Conservation (phyloP, 2,329 filamentous ascomycete genomes). For the Colletotrichum costaricense region DNA sequence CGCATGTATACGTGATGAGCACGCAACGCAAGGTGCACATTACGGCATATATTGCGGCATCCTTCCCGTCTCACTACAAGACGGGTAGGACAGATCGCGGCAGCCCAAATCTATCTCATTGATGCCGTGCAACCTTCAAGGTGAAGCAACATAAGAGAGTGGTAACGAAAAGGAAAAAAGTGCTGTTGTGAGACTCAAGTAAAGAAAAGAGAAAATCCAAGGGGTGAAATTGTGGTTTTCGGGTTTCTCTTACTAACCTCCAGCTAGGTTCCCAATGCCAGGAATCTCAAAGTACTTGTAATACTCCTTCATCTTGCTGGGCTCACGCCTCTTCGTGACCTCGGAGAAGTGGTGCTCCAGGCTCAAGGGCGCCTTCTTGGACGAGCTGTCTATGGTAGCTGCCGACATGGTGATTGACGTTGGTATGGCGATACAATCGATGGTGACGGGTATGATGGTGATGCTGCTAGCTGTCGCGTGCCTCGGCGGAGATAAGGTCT, state of each 20-base stretch:
- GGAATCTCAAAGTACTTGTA: slow-evolving; percentile 85
- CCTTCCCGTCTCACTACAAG: neutral
- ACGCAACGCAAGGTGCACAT: slow-evolving; percentile 31
- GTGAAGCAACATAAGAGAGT: neutral
- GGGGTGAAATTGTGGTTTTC: neutral
- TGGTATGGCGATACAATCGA: neutral
- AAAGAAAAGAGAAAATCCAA: neutral
- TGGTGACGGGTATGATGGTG: neutral
- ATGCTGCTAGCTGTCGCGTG: neutral
- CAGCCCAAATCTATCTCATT: neutral
- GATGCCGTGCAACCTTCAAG: neutral
- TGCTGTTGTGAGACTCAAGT: neutral
- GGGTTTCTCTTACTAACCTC: slow-evolving; percentile 56
- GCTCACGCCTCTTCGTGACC: slow-evolving; percentile 71
- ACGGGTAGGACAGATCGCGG: neutral
- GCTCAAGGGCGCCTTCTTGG: slow-evolving; percentile 67
- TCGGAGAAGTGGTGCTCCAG: slow-evolving; percentile 83
- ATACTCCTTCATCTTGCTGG: slow-evolving; percentile 80
- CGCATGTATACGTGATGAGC: slow-evolving; percentile 2
- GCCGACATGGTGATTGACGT: slow-evolving; percentile 8
- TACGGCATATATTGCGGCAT: slow-evolving; percentile 32
- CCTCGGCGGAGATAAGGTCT: neutral
- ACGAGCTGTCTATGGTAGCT: slow-evolving; percentile 12
- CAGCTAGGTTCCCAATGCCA: slow-evolving; percentile 71
- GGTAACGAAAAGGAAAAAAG: neutral